Conservation (phyloP, 31 red algal species). For the Porphyra umbilicalis region DNA sequence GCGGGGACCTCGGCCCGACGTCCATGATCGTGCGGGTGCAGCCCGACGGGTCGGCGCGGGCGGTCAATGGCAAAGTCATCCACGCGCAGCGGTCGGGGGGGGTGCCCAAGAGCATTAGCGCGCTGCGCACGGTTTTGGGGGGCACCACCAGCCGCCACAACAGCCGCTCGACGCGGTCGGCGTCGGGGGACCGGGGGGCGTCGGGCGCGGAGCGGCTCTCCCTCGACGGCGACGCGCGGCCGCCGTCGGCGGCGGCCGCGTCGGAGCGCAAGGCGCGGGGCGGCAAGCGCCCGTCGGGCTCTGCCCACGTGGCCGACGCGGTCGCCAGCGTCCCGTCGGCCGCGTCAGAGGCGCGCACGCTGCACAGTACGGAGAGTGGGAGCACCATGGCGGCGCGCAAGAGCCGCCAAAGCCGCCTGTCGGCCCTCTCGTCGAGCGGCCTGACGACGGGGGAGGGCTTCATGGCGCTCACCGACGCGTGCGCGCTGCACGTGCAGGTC, state of each 20-base stretch:
- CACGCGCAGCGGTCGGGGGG: background rate
- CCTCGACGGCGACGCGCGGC: background rate
- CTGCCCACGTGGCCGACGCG: background rate
- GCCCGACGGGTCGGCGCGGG: background rate
- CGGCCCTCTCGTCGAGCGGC: background rate
- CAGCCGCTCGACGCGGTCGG: background rate
- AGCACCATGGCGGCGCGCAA: background rate
- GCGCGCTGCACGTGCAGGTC: background rate
- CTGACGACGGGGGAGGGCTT: background rate
- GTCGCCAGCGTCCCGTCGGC: background rate
- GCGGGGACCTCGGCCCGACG: background rate
- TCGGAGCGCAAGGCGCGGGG: background rate
- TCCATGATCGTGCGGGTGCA: background rate
- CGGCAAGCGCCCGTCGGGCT: background rate
- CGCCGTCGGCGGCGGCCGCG: background rate
- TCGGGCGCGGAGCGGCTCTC: background rate
- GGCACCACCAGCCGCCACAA: background rate
- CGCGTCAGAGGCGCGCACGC: background rate
- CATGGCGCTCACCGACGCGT: background rate
- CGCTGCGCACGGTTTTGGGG: background rate
- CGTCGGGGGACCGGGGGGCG: background rate
- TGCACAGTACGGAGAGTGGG: background rate
- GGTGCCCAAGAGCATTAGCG: background rate
- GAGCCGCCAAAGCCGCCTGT: background rate
- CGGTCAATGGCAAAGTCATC: background rate